Base-by-base conservation (phyloP, 331 rosid genomes). In the Quercus phellos region DNA sequence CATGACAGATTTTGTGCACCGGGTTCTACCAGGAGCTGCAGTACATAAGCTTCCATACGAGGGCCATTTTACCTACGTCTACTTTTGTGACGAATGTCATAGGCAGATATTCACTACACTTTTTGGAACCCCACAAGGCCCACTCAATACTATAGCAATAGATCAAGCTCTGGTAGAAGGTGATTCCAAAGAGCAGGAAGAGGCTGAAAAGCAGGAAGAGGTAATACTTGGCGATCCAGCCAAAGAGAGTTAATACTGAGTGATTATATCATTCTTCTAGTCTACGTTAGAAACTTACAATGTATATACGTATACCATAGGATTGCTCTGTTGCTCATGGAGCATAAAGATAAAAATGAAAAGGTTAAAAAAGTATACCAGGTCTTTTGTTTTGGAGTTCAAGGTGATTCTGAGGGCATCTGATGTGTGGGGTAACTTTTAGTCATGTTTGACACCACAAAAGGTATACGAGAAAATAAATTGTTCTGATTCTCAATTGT, bases 41-140 rank as follows among this genome's bases (percentile, higher is more conserved):
- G 98, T 94, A 16, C 99, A 92, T 84, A 94, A 91, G 84, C 99
- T 94, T 53, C 99, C 99, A 59, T 94, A 92, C 46, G 99, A 94
- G 86, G 99, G 99, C 53, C 99, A 94, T 80, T 94, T 88, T 80
- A 94, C 99, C 6, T 94, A 94, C 13, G 70, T 92, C 60, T 92
- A 87, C 89, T 94, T 94, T 35, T 94, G 99, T 79, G 91, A 91
- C 12, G 98, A 94, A 87, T 94, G 99, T 89, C 99, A 94, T 75
- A 84, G 98, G 78, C 99, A 94, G 88, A 91, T 94, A 76, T 94
- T 94, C 54, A 94, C 99, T 21, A 88, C 98, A 81, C 88, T 94
- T 53, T 91, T 94, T 3, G 98, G 99, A 88, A 91, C 93, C 80
- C 99, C 99, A 34, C 97, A 87, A 87, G 99, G 99, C 58, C 96